Evolutionary conservation across 352 stramenopile genomes (phyloP), one percentile per base, ranked within the genome.

Genomic region (Phytopythium oedochilum): DNA sequence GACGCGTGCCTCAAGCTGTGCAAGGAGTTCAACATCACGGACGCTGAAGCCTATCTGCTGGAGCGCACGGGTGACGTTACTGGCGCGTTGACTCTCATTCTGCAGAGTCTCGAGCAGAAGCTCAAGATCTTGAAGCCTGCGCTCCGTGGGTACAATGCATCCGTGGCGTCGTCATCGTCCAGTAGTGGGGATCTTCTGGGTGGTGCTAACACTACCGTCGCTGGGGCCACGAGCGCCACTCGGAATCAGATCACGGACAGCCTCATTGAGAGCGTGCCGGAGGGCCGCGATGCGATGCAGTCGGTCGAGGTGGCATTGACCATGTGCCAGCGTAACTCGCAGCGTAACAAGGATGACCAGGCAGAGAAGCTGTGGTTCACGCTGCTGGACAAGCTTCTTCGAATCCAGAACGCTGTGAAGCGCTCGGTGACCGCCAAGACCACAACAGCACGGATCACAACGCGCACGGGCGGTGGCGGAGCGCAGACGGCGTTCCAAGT

Each of bases 301-400:
- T 96, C 94, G 35, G 68, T 98, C 1, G 77, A 94, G 35, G 89
- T 97, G 29, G 87, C 88, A 15, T 64, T 98, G 29, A 92, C 94
- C 42, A 87, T 98, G 59, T 98, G 94, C 61, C 89, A 98, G 68
- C 85, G 94, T 40, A 98, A 98, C 65, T 89, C 79, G 25, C 71
- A 88, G 38, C 79, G 82, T 34, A 91, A 94, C 60, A 78, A 72
- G 31, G 82, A 94, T 47, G 84, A 93, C 12, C 90, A 98, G 52
- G 91, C 91, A 7, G 91, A 96, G 58, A 94, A 97, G 53, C 75
- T 98, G 12, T 98, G 92, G 92, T 98, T 98, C 60, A 96, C 94
- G 54, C 75, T 98, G 25, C 64, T 98, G 26, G 94, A 98, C 70
- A 87, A 94, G 60, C 64, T 98, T 17, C 72, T 98, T 52, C 89